Percentiles rank a stretch among this genome's conserved stretches.
phyloP scores from a whole-genome alignment of 2,329 filamentous ascomycete species.

The Sporothrix mexicana region DNA sequence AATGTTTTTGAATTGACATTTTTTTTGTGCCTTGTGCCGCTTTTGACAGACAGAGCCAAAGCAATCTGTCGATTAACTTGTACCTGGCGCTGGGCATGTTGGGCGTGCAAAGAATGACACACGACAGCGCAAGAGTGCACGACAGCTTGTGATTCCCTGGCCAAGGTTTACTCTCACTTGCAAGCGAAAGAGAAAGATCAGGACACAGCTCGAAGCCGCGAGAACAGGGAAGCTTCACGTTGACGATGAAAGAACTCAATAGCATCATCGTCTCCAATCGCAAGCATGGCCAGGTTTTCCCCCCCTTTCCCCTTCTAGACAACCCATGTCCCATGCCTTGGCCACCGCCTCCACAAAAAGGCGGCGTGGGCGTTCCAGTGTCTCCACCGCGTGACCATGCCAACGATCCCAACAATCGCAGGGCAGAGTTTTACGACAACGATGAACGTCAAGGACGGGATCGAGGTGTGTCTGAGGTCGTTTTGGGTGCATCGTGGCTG shows the following conservation, averaged over 20 bases:
- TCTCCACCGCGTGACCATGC: conserved; percentile 32
- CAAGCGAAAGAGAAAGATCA: background rate
- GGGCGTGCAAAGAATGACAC: background rate
- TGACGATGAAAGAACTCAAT: conserved; percentile 11
- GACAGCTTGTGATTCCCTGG: background rate
- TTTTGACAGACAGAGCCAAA: background rate
- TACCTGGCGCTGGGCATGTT: conserved; percentile 10
- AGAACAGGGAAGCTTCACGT: conserved; percentile 1
- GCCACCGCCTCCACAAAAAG: conserved; percentile 30
- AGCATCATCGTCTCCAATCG: conserved; percentile 27
- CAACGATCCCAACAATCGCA: conserved; percentile 21
- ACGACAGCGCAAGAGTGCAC: background rate
- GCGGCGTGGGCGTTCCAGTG: conserved; percentile 26
- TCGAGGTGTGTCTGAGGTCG: background rate
- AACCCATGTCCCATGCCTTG: conserved; percentile 12
- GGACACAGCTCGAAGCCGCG: background rate
- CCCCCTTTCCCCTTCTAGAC: conserved; percentile 11
- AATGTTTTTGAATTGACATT: background rate
- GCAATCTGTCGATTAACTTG: background rate
- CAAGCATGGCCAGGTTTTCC: conserved; percentile 28
- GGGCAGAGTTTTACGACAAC: conserved; percentile 25
- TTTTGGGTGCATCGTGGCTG: background rate
- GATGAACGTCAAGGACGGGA: background rate
- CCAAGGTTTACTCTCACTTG: too few relatives aligned
- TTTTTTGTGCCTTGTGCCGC: background rate